These are phyloP conservation scores for Brassica carinata DNA, from an alignment of 345 rosid genomes.

Conservation along the genomic window DNA sequence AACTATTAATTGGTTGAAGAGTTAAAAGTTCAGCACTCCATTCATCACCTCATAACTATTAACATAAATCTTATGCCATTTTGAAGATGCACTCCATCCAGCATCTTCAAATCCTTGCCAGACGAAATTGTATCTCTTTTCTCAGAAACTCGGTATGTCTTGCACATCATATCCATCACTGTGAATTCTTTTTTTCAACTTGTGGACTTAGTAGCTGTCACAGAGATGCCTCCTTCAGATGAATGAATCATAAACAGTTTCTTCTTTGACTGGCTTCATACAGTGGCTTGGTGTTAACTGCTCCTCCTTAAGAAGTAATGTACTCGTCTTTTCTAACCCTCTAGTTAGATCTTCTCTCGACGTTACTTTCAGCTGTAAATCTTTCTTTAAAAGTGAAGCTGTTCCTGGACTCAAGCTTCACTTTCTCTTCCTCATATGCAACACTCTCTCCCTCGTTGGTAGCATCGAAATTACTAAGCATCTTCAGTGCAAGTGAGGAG, in stretches of 20 bases:
- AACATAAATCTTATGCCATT: too few species aligned
- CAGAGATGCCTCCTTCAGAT: conserved; percentile 42
- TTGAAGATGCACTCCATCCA: conserved; percentile 16
- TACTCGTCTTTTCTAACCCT: conserved; percentile 41
- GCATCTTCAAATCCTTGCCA: conserved; percentile 28
- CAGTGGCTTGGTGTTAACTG: conserved; percentile 22
- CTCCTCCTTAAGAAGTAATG: conserved; percentile 41
- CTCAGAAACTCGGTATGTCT: conserved; percentile 49
- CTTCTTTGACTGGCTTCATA: conserved; percentile 37
- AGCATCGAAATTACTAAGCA: conserved; percentile 88
- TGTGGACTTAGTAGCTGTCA: conserved; percentile 31
- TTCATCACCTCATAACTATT: too few species aligned
- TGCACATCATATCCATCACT: conserved; percentile 57
- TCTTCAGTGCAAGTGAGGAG: conserved; percentile 70
- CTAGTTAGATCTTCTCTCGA: conserved; percentile 37
- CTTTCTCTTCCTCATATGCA: conserved; percentile 53
- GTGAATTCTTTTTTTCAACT: conserved; percentile 45
- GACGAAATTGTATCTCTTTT: conserved; percentile 27
- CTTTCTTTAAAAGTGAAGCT: conserved; percentile 40
- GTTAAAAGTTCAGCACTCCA: too few species aligned
- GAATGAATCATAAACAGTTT: too few species aligned
- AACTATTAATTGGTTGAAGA: too few species aligned
- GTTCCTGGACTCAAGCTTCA: conserved; percentile 30
- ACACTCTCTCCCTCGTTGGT: conserved; percentile 84
- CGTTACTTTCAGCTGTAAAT: conserved; percentile 44